Percentiles rank a stretch among this genome's conserved stretches.
Evolutionary conservation across 371 early-diverging fungal species (phyloP).

Genomic region (Mortierella sp.): DNA sequence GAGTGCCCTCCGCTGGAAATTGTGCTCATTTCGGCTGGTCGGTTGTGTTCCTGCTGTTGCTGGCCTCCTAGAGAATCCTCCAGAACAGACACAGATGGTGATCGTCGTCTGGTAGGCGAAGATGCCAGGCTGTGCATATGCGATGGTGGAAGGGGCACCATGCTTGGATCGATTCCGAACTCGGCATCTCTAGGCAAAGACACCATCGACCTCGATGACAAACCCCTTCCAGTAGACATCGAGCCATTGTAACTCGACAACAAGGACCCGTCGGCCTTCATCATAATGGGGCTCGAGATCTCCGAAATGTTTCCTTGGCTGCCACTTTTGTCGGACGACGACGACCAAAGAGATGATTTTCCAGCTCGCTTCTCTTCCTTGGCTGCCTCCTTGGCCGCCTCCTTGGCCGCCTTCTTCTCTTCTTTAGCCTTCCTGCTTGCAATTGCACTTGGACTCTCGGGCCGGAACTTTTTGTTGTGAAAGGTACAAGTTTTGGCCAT

Average conservation of each 20-base stretch:
- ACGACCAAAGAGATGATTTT: slow-evolving; percentile 15
- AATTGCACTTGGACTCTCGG: slow-evolving; percentile 1
- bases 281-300: slow-evolving; percentile 16
- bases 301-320: slow-evolving; percentile 21
- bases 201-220: slow-evolving; percentile 41
- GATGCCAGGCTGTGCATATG: slow-evolving; percentile 10
- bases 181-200: slow-evolving; percentile 39
- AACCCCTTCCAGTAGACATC: background rate
- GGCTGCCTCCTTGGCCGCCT: slow-evolving; percentile 39
- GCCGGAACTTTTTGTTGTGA: slow-evolving; percentile 40
- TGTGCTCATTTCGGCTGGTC: background rate
- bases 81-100: slow-evolving; percentile 42
- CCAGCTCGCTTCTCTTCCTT: slow-evolving; percentile 17
- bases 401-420: slow-evolving; percentile 29
- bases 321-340: slow-evolving; percentile 23
- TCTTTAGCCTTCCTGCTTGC: slow-evolving; percentile 33
- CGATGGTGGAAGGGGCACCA: slow-evolving; percentile 15
- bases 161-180: background rate
- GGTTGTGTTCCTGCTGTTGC: background rate
- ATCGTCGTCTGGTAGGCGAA: slow-evolving; percentile 21
- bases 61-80: slow-evolving; percentile 34
- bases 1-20: background rate
- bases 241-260: background rate
- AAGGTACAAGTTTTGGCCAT: slow-evolving; percentile 42
- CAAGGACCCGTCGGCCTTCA: slow-evolving; percentile 14